Evolutionary conservation across 2,329 filamentous ascomycete species (phyloP).

Genomic region (Cadophora sp.): DNA sequence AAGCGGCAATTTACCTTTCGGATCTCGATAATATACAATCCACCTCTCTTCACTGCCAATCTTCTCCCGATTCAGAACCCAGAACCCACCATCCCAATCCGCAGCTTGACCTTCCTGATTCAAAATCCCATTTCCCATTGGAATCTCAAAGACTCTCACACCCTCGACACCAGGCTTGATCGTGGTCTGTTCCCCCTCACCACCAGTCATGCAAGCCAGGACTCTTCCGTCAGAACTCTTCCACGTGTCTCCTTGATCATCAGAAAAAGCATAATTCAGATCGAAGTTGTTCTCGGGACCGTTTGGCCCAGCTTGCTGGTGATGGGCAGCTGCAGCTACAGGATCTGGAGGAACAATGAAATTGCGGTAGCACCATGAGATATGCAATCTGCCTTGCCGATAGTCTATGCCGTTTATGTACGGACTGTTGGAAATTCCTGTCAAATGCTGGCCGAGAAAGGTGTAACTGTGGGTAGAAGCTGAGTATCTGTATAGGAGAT

Average conservation of each 20-base stretch:
- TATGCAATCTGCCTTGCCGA: constrained; percentile 30
- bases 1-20: constrained; percentile 23
- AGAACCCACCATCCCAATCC: constrained; percentile 37
- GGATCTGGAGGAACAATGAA: constrained; percentile 28
- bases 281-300: constrained; percentile 40
- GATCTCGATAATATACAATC: constrained; percentile 35
- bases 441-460: constrained; percentile 37
- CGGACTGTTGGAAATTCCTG: constrained; percentile 37
- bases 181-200: constrained; percentile 11
- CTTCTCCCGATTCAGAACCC: constrained; percentile 36
- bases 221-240: constrained; percentile 30
- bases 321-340: constrained; percentile 32
- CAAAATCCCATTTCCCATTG: constrained; percentile 37
- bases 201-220: constrained; percentile 23
- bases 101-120: constrained; percentile 38
- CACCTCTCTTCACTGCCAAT: constrained; percentile 28
- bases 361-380: constrained; percentile 41
- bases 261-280: constrained; percentile 38
- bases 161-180: constrained; percentile 30
- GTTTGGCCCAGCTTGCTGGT: constrained; percentile 40
- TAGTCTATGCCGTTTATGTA: constrained; percentile 40
- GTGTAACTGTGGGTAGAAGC: constrained; percentile 32
- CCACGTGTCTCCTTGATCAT: constrained; percentile 36
- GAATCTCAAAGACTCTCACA: constrained; percentile 37
- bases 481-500: constrained; percentile 36